Evolutionary conservation across 2,329 filamentous ascomycete species (phyloP), one percentile per base, ranked within the genome.

Genomic region (Cercospora sp.): DNA sequence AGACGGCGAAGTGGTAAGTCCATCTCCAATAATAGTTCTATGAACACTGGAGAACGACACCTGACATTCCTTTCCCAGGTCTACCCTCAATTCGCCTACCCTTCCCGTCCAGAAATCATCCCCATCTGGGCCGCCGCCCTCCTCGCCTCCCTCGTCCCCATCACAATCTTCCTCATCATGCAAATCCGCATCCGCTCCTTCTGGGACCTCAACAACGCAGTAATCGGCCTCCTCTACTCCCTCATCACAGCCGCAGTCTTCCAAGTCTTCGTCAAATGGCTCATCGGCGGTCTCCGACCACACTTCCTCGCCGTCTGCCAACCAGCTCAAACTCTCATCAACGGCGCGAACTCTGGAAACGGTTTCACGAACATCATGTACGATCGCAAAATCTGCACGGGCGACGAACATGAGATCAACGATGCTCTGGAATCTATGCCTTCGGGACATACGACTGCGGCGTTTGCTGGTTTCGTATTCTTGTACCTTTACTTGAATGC

Each of bases 401-500:
- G 90, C 7, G 85, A 92, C 74, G 73, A 79, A 18, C 80, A 85
- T 9, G 80, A 89, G 74, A 91, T 92, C 79, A 85, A 91, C 76
- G 90, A 92, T 76, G 84, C 85, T 1, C 83, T 93, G 0, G 88
- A 91, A 75, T 89, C 87, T 0, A 89, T 93, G 79, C 91, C 91
- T 0, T 90, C 87, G 1, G 91, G 91, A 0, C 91, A 93, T 78
- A 88, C 89, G 5, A 91, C 90, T 0, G 90, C 90, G 0, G 90
- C 89, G 0, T 92, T 92, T 67, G 89, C 88, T 0, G 90, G 89
- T 5, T 90, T 91, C 73, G 84, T 91, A 24, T 93, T 87, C 76
- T 80, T 93, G 2, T 90, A 85, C 72, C 82, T 93, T 1, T 93
- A 92, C 80, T 85, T 93, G 55, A 93, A 93, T 78, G 90, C 89